These are phyloP conservation scores for Sistotremastrum suecicum DNA, from an alignment of 768 basidiomycete genomes.

Conservation along the genomic window DNA sequence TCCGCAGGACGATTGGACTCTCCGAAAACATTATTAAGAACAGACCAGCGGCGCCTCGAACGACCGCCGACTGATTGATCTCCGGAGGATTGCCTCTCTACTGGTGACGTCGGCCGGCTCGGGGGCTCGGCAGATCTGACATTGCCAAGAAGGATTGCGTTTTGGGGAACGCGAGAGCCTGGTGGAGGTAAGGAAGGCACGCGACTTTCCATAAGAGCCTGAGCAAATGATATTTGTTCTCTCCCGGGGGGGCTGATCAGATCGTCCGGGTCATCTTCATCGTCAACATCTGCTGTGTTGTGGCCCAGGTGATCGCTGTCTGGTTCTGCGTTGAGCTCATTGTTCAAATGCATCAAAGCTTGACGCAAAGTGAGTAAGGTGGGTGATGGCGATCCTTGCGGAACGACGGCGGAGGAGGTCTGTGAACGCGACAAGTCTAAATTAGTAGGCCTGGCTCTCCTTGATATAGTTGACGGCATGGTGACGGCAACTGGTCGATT, in stretches of 20 bases:
- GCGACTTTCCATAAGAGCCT: constrained; percentile 68
- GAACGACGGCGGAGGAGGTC: constrained; percentile 19
- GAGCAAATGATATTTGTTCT: constrained; percentile 56
- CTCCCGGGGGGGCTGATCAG: constrained; percentile 20
- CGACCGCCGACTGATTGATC: constrained; percentile 26
- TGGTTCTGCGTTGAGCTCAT: constrained; percentile 4
- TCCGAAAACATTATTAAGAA: constrained; percentile 23
- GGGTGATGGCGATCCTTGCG: constrained; percentile 45
- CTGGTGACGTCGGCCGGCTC: constrained; percentile 13
- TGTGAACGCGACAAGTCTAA: constrained; percentile 39
- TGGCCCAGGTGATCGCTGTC: constrained; percentile 5
- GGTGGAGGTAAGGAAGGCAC: constrained; percentile 59
- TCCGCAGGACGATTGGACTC: constrained; percentile 8
- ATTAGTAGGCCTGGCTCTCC: constrained; percentile 48
- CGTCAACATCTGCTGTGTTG: constrained; percentile 29
- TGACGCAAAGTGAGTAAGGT: constrained; percentile 54
- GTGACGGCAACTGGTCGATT: not conserved
- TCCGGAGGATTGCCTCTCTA: constrained; percentile 16
- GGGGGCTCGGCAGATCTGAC: constrained; percentile 22
- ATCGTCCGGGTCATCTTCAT: constrained; percentile 43
- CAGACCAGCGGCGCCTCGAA: constrained; percentile 52
- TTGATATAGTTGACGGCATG: constrained; percentile 14
- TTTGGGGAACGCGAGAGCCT: constrained; percentile 50
- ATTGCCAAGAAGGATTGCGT: constrained; percentile 47
- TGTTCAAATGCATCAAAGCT: constrained; percentile 33